Evolutionary conservation across 768 basidiomycete species (phyloP).

Genomic region (Lactarius trivialis): DNA sequence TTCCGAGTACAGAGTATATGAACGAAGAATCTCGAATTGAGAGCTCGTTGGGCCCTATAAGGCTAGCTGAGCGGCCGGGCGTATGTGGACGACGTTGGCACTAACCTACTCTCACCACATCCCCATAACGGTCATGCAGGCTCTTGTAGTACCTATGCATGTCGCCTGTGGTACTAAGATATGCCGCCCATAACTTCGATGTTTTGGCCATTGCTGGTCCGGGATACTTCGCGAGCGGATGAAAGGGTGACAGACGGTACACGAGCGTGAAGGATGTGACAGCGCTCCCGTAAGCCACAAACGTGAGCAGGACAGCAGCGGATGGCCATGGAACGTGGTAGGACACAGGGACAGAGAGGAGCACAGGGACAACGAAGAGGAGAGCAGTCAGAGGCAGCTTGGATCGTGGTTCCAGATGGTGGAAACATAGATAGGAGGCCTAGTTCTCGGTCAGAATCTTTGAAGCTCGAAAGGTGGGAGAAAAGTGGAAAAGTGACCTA

Average conservation of each 20-base stretch:
- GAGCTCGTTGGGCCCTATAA: conserved; percentile 27
- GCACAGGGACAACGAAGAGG: background rate
- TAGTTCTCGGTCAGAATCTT: background rate
- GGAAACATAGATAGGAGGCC: background rate
- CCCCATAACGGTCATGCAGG: conserved; percentile 36
- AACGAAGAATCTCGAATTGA: conserved; percentile 31
- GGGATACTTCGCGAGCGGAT: conserved; percentile 28
- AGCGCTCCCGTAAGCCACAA: background rate
- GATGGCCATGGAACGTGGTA: background rate
- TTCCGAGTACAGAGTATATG: conserved; percentile 33
- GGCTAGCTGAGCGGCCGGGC: background rate
- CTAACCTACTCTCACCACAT: conserved; percentile 35
- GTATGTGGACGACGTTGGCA: background rate
- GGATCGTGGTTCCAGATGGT: background rate
- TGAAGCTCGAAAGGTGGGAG: no score
- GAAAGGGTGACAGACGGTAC: background rate
- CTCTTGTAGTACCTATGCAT: conserved; percentile 28
- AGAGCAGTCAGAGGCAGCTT: background rate
- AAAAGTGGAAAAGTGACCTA: background rate
- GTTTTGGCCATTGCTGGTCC: conserved; percentile 30
- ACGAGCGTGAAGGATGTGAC: background rate
- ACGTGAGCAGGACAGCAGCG: background rate
- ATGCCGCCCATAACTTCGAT: conserved; percentile 28
- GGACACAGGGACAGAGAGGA: background rate
- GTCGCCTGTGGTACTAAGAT: conserved; percentile 23